Evolutionary conservation across 805 yeast species (phyloP), one percentile per base, ranked within the genome.

Genomic region (Wickerhamiella hasegawae): DNA sequence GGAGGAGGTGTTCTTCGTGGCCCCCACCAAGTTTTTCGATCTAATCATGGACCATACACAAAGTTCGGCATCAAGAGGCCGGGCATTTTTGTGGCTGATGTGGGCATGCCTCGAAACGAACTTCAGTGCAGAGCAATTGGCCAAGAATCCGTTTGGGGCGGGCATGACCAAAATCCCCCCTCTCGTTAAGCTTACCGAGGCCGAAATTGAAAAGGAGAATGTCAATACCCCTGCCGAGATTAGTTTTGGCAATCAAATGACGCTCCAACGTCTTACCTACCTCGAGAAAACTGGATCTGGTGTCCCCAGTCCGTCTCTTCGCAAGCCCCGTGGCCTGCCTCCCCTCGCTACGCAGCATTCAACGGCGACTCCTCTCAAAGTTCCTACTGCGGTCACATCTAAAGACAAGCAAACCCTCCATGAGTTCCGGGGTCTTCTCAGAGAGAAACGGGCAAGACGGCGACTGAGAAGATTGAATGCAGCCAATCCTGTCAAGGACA

Each of bases 61-160:
- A 28, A 68, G 73, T 37, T 80, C 94, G 3, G 53, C 51, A 18
- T 73, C 72, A 38, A 67, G 94, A 41, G 82, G 82, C 2, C 58
- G 66, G 35, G 64, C 90, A 26, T 74, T 87, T 43, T 54, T 87
- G 40, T 87, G 96, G 96, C 58, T 87, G 25, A 48, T 82, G 29
- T 85, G 82, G 59, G 68, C 81, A 2, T 81, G 77, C 48, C 59
- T 79, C 43, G 95, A 87, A 50, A 79, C 94, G 0, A 66, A 69
- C 39, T 62, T 80, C 42, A 52, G 66, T 1, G 59, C 63, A 1
- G 73, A 65, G 19, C 69, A 68, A 37, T 47, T 76, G 12, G 53
- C 48, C 1, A 36, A 41, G 4, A 76, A 76, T 45, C 85, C 85
- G n/a, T 77, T 75, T 51, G 67, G 67, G 4, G 26, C 31, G 15